Base-by-base conservation (phyloP, 2,329 filamentous ascomycete species). In the Hawksworthiomyces lignivorus region DNA sequence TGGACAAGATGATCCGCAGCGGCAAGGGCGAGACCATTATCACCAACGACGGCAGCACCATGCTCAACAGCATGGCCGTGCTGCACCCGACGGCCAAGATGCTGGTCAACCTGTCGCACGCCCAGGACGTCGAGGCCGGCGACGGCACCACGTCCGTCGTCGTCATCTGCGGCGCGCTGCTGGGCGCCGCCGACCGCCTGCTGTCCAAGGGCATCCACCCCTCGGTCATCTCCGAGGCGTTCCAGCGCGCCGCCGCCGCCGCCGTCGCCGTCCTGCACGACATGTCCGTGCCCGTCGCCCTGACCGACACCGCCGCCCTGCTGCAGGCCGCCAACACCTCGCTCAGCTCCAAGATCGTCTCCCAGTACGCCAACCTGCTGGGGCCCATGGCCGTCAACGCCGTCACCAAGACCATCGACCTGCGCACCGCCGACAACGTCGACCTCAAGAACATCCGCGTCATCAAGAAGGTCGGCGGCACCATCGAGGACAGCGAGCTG, bases 31-130 rank as follows among this genome's bases (percentile, higher is more conserved):
- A 94, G 66, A 96, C 89, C 45, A 92, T 97, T 64, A 98, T 98
- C 69, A 98, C 92, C 59, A 98, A 98, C 73, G 92, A 98, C 68
- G 92, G 92, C 63, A 94, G 94, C 71, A 98, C 92, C 44, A 98
- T 98, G 90, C 71, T 98, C 60, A 94, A 86, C 70, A 90, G 90
- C 72, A 97, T 98, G 92, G 85, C 87, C 52, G 92, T 98, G 53
- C 88, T 98, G 84, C 92, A 98, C 62, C 92, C 92, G n/a, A 94
- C 94, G 36, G 92, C 92, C 39, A 96, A 95, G 72, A 98, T 98
- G 92, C 75, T 98, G 53, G 92, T 98, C 58, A 89, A 98, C 64
- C 77, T 98, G 49, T 94, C 90, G 56, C 87, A 92, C 53, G 92
- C 92, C 52, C 92, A 98, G 65, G 92, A 98, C 70, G 88, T 98